A percentile compares a stretch with the other conserved stretches of the same genome.
Conservation (phyloP, 2,329 filamentous ascomycete species). For the Hymenoscyphus scutula region DNA sequence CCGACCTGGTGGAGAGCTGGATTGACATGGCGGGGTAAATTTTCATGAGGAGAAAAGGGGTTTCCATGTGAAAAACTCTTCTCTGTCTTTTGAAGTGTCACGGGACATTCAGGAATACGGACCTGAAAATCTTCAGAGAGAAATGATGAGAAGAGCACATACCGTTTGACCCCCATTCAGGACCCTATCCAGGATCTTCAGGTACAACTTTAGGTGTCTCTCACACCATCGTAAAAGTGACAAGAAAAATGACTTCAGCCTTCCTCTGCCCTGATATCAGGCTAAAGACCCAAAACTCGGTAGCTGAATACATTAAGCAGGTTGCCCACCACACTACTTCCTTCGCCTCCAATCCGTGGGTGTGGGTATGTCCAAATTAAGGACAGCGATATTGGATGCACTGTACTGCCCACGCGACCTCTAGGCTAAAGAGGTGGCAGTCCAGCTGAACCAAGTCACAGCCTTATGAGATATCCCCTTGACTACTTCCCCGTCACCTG, state of each 20-base stretch:
- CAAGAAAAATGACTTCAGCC: slow-evolving; percentile 1
- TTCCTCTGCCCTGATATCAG: background rate
- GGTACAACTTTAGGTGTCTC: background rate
- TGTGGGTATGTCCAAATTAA: slow-evolving; percentile 10
- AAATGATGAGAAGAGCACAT: background rate
- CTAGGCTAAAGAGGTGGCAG: too few relatives aligned
- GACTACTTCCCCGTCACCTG: slow-evolving; percentile 5
- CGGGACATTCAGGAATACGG: background rate
- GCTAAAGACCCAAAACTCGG: background rate
- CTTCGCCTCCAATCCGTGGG: slow-evolving; percentile 1
- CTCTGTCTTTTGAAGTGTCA: background rate
- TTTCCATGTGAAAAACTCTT: background rate
- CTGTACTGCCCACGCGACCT: slow-evolving; percentile 11
- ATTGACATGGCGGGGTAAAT: background rate
- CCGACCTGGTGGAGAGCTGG: background rate
- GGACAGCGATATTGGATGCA: slow-evolving; percentile 1
- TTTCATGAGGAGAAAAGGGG: background rate
- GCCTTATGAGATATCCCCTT: slow-evolving; percentile 10
- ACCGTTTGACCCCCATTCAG: background rate
- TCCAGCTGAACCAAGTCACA: background rate
- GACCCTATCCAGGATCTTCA: background rate
- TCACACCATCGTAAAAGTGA: background rate
- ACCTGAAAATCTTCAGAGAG: background rate
- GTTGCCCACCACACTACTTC: background rate
- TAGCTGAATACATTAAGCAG: slow-evolving; percentile 3